Percentiles rank a stretch among this genome's conserved stretches.
These are phyloP conservation scores for Morella rubra DNA, from an alignment of 306 rosid genomes.

Conservation along the genomic window DNA sequence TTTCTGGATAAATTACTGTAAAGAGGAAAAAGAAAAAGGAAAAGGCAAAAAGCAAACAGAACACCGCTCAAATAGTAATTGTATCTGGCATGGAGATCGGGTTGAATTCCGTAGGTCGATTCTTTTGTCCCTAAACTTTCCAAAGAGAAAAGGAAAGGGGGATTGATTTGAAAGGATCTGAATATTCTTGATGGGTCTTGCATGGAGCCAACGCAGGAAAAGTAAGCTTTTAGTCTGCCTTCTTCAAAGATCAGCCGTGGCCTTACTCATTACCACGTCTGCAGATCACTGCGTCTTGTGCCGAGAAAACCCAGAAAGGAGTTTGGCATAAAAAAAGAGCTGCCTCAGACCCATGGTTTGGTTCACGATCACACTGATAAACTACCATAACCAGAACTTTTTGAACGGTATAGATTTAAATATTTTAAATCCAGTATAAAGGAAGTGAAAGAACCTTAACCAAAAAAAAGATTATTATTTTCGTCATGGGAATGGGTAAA, in stretches of 20 bases:
- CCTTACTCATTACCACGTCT: background rate
- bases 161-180: background rate
- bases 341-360: too few species aligned
- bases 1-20: too few species aligned
- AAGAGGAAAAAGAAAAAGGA: too few species aligned
- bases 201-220: background rate
- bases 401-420: too few species aligned
- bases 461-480: background rate
- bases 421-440: too few species aligned
- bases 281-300: background rate
- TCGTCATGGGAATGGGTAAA: conserved; percentile 27
- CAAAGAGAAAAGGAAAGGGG: background rate
- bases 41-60: too few species aligned
- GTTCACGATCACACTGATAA: background rate
- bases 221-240: background rate
- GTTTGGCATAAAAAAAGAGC: too few species aligned
- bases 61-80: background rate
- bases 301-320: too few species aligned
- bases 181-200: background rate
- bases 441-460: conserved; percentile 6
- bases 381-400: too few species aligned
- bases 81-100: background rate
- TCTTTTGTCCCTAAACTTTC: background rate
- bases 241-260: background rate
- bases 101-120: background rate